A percentile compares a stretch with the other conserved stretches of the same genome.
Conservation (phyloP, 129 eudicot species). For the Rutidosis leptorrhynchoides region DNA sequence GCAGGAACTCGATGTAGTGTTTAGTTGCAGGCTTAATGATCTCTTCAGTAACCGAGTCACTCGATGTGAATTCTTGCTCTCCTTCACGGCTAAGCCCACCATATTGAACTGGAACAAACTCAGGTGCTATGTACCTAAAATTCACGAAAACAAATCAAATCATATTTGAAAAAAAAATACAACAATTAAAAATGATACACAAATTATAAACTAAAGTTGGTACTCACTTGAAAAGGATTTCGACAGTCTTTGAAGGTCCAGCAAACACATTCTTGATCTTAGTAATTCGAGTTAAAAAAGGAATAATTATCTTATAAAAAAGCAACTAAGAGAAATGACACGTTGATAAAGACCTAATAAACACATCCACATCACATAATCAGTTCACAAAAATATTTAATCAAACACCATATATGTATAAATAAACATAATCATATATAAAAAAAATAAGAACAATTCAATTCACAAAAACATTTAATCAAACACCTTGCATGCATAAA, state of each 20-base stretch:
- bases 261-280: slow-evolving; percentile 94
- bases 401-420: too few species aligned
- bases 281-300: slow-evolving; percentile 76
- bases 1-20: slow-evolving; percentile 60
- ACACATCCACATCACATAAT: slow-evolving; percentile 6
- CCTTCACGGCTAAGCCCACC: too few species aligned
- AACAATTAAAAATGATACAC: neutral
- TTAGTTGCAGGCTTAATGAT: slow-evolving; percentile 63
- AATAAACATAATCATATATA: too few species aligned
- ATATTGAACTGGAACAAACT: too few species aligned
- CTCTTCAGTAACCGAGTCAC: slow-evolving; percentile 50
- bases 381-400: neutral
- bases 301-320: slow-evolving; percentile 74
- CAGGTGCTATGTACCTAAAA: too few species aligned
- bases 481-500: too few species aligned
- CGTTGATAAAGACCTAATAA: slow-evolving; percentile 76
- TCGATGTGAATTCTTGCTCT: too few species aligned
- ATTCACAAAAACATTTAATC: too few species aligned
- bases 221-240: too few species aligned
- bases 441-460: too few species aligned
- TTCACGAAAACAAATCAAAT: slow-evolving; percentile 9
- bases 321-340: slow-evolving; percentile 82
- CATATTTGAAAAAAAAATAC: neutral
- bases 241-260: slow-evolving; percentile 81
- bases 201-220: too few species aligned